Percentiles rank a stretch among this genome's conserved stretches.
Evolutionary conservation across 2,329 filamentous ascomycete genomes (phyloP).

Genomic region (Penicillium sp.): DNA sequence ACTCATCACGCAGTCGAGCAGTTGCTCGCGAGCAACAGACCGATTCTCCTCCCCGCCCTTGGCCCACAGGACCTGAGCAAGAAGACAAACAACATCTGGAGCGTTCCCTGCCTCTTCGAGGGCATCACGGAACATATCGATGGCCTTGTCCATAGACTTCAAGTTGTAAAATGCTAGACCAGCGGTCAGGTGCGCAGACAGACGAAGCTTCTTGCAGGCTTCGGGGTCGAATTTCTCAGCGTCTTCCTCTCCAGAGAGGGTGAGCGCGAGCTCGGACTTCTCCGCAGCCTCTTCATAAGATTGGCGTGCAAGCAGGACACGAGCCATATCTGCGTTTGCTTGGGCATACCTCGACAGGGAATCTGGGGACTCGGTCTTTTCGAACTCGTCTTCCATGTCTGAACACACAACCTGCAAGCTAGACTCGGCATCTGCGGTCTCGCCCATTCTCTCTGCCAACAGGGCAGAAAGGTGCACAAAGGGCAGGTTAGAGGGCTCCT

Average conservation of each 20-base stretch:
- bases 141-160: slow-evolving; percentile 63
- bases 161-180: slow-evolving; percentile 78
- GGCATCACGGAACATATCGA: slow-evolving; percentile 76
- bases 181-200: slow-evolving; percentile 82
- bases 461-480: slow-evolving; percentile 76
- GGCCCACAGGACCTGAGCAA: slow-evolving; percentile 92
- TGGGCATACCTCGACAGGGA: slow-evolving; percentile 75
- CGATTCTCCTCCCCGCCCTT: slow-evolving; percentile 73
- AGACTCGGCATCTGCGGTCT: slow-evolving; percentile 61
- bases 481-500: slow-evolving; percentile 67
- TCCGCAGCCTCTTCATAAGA: slow-evolving; percentile 68
- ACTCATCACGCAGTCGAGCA: slow-evolving; percentile 76
- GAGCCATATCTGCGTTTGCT: slow-evolving; percentile 80
- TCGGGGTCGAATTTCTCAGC: slow-evolving; percentile 61
- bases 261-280: slow-evolving; percentile 75
- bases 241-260: slow-evolving; percentile 70
- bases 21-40: slow-evolving; percentile 70
- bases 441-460: slow-evolving; percentile 75
- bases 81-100: slow-evolving; percentile 79
- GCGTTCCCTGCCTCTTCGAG: slow-evolving; percentile 72
- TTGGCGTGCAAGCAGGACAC: slow-evolving; percentile 71
- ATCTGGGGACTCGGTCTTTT: slow-evolving; percentile 72
- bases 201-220: slow-evolving; percentile 65
- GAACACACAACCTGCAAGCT: slow-evolving; percentile 66
- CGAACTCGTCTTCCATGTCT: slow-evolving; percentile 75